Conservation (phyloP, 495 filamentous ascomycete species). For the Sporormia fimetaria region DNA sequence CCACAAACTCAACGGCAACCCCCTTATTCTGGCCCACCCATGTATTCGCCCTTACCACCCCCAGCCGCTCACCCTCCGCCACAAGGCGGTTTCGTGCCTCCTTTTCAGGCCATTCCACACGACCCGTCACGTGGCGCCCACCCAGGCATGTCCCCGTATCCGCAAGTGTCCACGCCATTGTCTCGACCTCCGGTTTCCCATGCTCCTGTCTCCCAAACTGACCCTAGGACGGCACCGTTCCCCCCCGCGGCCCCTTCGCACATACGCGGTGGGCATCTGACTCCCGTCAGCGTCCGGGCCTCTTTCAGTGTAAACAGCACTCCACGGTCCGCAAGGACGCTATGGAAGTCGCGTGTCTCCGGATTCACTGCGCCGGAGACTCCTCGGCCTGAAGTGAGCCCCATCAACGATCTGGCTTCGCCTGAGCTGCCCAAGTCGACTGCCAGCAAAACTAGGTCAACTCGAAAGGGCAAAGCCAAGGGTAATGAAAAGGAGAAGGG, state of each 20-base stretch:
- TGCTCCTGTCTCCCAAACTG: conserved; percentile 1
- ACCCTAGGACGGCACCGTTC: neutral
- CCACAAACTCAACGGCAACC: too few species aligned
- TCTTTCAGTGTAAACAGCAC: conserved; percentile 8
- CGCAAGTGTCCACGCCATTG: conserved; percentile 15
- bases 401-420: conserved; percentile 9
- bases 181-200: neutral
- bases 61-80: conserved; percentile 21
- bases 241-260: conserved; percentile 4
- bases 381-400: conserved; percentile 2
- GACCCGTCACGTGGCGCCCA: conserved; percentile 21
- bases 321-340: conserved; percentile 14
- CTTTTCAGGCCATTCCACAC: conserved; percentile 30
- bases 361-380: neutral
- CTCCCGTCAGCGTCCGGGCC: conserved; percentile 11
- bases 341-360: conserved; percentile 12
- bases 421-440: conserved; percentile 2
- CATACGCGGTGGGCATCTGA: conserved; percentile 4
- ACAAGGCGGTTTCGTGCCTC: conserved; percentile 32
- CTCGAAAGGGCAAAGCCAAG: conserved; percentile 10
- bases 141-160: conserved; percentile 13
- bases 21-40: conserved; percentile 17
- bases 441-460: conserved; percentile 3
- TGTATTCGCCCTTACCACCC: conserved; percentile 13
- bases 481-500: conserved; percentile 14